A percentile compares a stretch with the other conserved stretches of the same genome.
These are phyloP conservation scores for Omphalea diandra DNA, from an alignment of 441 rosid genomes.

Conservation along the genomic window DNA sequence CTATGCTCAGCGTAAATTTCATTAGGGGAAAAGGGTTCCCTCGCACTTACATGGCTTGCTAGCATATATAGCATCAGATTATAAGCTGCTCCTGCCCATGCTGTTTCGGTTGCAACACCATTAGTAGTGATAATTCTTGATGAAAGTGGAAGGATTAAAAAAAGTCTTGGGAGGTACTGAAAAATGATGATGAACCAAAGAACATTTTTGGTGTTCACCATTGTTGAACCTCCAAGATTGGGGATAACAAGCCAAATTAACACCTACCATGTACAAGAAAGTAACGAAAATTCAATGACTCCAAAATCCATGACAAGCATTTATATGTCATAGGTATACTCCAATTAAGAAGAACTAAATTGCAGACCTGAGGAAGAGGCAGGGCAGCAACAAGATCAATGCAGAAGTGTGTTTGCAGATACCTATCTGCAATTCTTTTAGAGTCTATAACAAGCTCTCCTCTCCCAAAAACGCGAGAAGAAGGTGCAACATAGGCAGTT, in stretches of 20 bases:
- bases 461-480: constrained; percentile 92
- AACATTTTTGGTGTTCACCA: constrained; percentile 70
- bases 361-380: constrained; percentile 82
- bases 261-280: constrained; percentile 42
- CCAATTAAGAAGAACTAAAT: background rate
- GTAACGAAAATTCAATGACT: background rate
- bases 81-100: constrained; percentile 94
- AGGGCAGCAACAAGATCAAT: constrained; percentile 75
- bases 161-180: constrained; percentile 71
- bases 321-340: background rate
- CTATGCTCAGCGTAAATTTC: background rate
- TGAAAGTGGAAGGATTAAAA: constrained; percentile 70
- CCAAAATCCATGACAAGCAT: background rate
- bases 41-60: constrained; percentile 83
- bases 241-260: constrained; percentile 82
- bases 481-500: constrained; percentile 81
- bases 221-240: constrained; percentile 58
- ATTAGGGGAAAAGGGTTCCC: background rate
- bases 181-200: constrained; percentile 79
- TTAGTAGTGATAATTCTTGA: constrained; percentile 69
- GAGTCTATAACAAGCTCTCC: constrained; percentile 89
- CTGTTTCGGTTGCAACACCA: constrained; percentile 77
- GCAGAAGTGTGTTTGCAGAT: constrained; percentile 60
- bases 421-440: constrained; percentile 59
- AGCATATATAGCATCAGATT: constrained; percentile 81